Evolutionary conservation across 78 protist species (phyloP).

Genomic region (Dictyostelium capitatum): DNA sequence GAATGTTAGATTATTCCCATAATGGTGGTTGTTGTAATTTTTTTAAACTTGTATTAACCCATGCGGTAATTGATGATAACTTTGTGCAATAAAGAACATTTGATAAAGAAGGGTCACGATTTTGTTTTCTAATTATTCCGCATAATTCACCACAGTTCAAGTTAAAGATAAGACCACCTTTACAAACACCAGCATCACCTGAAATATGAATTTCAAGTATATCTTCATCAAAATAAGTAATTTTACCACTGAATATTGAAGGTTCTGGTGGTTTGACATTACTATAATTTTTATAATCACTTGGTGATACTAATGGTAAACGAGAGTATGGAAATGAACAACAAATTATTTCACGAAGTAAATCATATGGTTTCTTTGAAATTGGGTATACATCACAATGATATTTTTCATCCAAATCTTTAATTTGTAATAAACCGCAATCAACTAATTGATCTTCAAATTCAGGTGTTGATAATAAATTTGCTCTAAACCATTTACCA

Average conservation of each 20-base stretch:
- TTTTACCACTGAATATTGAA: neutral
- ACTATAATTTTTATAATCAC: neutral
- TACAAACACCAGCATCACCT: neutral
- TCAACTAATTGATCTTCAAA: neutral
- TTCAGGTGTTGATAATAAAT: neutral
- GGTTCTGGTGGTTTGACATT: neutral
- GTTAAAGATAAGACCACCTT: neutral
- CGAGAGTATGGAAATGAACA: neutral
- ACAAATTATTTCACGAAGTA: neutral
- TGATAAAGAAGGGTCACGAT: neutral
- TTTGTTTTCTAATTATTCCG: neutral
- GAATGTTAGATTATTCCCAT: neutral
- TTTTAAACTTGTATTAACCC: constrained; percentile 2
- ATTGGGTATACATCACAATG: neutral
- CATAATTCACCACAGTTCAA: neutral
- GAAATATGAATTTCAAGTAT: neutral
- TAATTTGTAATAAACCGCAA: constrained; percentile 8
- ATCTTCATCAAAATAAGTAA: neutral
- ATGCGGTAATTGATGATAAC: neutral
- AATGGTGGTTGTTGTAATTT: constrained; percentile 15
- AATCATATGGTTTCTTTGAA: neutral
- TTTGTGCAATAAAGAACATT: neutral
- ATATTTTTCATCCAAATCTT: neutral
- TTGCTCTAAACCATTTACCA: neutral
- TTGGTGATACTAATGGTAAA: neutral